Percentiles rank a stretch among this genome's conserved stretches.
Conservation (phyloP, 2,329 filamentous ascomycete species). For the Beauveria medogensis region DNA sequence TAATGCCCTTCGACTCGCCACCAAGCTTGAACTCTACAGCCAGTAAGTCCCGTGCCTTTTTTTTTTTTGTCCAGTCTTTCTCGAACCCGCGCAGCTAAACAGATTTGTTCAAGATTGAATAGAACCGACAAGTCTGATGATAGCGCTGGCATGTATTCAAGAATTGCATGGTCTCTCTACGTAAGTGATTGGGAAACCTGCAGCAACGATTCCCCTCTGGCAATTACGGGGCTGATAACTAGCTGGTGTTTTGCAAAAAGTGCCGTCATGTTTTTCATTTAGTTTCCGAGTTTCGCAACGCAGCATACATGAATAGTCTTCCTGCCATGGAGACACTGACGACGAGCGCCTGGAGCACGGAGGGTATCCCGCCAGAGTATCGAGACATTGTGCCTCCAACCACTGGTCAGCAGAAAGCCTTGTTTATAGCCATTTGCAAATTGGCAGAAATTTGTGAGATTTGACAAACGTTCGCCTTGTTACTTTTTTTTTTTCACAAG, state of each 20-base stretch:
- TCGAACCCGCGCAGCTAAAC: background rate
- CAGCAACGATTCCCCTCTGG: background rate
- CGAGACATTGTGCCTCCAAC: background rate
- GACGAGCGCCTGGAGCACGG: background rate
- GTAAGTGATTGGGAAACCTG: background rate
- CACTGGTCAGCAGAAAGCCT: background rate
- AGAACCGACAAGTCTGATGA: background rate
- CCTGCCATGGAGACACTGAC: background rate
- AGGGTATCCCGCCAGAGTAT: background rate
- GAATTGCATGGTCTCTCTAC: conserved; percentile 3
- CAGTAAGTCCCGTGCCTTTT: background rate
- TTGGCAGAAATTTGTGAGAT: background rate
- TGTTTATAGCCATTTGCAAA: background rate
- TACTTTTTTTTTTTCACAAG: too few species aligned
- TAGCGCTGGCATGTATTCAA: background rate
- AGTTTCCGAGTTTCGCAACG: background rate
- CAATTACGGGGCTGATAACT: too few species aligned
- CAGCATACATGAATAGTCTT: background rate
- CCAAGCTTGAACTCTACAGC: conserved; percentile 3
- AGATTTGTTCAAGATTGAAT: background rate
- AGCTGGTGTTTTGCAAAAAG: background rate
- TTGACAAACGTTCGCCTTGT: too few species aligned
- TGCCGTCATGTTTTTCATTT: background rate
- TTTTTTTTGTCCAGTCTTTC: too few species aligned
- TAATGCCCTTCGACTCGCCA: conserved; percentile 1